A percentile compares a stretch with the other conserved stretches of the same genome.
These are phyloP conservation scores for Xylariaceae sp. DNA, from an alignment of 2,329 filamentous ascomycete genomes.

Conservation along the genomic window DNA sequence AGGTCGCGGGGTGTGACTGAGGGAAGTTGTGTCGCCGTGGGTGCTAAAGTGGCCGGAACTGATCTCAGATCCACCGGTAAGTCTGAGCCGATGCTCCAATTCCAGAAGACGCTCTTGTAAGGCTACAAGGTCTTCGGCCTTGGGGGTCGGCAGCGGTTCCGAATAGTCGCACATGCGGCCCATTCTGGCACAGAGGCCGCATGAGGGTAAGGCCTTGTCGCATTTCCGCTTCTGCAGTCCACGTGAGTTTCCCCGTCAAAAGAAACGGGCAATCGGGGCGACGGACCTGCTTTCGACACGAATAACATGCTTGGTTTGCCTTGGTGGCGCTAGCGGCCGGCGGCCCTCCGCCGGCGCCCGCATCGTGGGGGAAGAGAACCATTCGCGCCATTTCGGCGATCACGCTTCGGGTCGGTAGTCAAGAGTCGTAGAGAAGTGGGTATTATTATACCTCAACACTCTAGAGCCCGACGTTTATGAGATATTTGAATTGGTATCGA, in stretches of 20 bases:
- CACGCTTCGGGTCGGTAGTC: not conserved
- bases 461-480: not conserved
- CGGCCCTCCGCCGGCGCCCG: constrained; percentile 8
- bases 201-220: constrained; percentile 52
- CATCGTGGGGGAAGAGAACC: constrained; percentile 17
- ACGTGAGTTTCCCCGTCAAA: not conserved
- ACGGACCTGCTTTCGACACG: constrained; percentile 39
- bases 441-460: not conserved
- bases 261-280: not conserved
- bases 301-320: constrained; percentile 46
- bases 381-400: constrained; percentile 6
- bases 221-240: constrained; percentile 53
- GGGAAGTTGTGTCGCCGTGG: constrained; percentile 28
- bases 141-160: constrained; percentile 39
- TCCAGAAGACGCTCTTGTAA: constrained; percentile 42
- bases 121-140: constrained; percentile 44
- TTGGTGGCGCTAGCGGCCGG: constrained; percentile 20
- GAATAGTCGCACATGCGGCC: constrained; percentile 46
- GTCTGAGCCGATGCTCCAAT: constrained; percentile 34
- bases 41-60: constrained; percentile 17
- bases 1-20: constrained; percentile 14
- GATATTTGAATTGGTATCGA: not conserved
- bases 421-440: not conserved
- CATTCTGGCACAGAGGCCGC: constrained; percentile 49
- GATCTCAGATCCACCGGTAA: constrained; percentile 16